Base-by-base conservation (phyloP, 441 rosid species). In the Metrosideros polymorpha region DNA sequence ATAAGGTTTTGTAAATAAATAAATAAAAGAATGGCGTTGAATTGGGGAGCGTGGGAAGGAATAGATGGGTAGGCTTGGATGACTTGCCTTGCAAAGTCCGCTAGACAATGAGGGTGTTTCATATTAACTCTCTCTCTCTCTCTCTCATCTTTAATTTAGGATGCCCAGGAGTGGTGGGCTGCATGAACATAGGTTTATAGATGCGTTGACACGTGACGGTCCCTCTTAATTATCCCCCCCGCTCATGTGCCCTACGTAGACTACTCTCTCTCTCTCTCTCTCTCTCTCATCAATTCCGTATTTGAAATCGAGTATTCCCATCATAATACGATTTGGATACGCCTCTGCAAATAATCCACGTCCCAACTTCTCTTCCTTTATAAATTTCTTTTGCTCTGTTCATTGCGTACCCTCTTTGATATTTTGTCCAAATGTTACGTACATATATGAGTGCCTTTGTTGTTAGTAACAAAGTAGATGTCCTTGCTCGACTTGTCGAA, bases 181-280 rank as follows among this genome's bases (percentile, higher is more conserved):
- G 89, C 90, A 85, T 87, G 89, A 85, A 52, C 88, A 12, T 87
- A 86, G 82, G 32, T 24, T 57, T 50, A 15, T 49, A 43, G 82
- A 83, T 87, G 87, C 88, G 86, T 66, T 54, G 91, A 89, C 94
- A 91, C 92, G 92, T 91, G 93, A 90, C 89, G 15, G 79, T 71
- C 47, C 19, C 45, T 3, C 47, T 39, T 71, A 22, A 71, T 71
- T 17, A 27, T 47, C 56, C 86, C 51, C 27, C 47, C 88, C 42
- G 12, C 29, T 53, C 53, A 84, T 79, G 83, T 85, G 57, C 35
- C 32, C 75, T 45, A 53, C 87, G 76, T 47, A 75, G 42, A 35
- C 17, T 43, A 29, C 25, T 54, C 87, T 25, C 61, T 7, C 35
- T 85, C 39, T 19, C 66, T 27, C 53, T 17, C 42, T 24, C 52